phyloP scores from a whole-genome alignment of 2,329 filamentous ascomycete species.

The Epichloe sibirici region DNA sequence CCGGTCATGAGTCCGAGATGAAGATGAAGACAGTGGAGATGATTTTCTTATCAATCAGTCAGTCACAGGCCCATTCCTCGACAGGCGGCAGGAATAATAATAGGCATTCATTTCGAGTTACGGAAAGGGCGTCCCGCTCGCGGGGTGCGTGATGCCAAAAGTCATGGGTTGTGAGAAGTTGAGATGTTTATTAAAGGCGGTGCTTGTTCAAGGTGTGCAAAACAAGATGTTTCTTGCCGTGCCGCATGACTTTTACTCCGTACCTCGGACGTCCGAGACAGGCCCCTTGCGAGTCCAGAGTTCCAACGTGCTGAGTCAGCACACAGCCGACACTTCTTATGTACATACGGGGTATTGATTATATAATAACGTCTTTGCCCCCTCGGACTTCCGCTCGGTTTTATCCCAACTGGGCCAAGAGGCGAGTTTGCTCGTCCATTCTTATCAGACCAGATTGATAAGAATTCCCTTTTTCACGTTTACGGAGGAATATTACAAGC shows the following conservation, averaged over 20 bases:
- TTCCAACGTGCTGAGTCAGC: background rate
- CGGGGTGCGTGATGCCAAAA: too few relatives aligned
- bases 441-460: slow-evolving; percentile 32
- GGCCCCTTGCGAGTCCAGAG: background rate
- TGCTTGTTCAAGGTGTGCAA: too few relatives aligned
- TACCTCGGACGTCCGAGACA: slow-evolving; percentile 3
- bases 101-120: too few relatives aligned
- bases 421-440: slow-evolving; percentile 15
- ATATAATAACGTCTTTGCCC: background rate
- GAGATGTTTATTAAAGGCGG: too few relatives aligned
- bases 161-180: too few relatives aligned
- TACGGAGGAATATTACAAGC: slow-evolving; percentile 8
- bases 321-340: background rate
- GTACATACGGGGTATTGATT: too few relatives aligned
- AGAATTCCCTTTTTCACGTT: slow-evolving; percentile 14
- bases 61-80: background rate
- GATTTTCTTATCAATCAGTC: background rate
- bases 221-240: too few relatives aligned
- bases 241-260: too few relatives aligned
- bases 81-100: too few relatives aligned
- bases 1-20: too few relatives aligned
- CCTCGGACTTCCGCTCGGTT: slow-evolving; percentile 23
- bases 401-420: slow-evolving; percentile 6
- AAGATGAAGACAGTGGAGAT: background rate
- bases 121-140: too few relatives aligned